phyloP scores from a whole-genome alignment of 495 filamentous ascomycete species.

The Talaromyces wortmannii region DNA sequence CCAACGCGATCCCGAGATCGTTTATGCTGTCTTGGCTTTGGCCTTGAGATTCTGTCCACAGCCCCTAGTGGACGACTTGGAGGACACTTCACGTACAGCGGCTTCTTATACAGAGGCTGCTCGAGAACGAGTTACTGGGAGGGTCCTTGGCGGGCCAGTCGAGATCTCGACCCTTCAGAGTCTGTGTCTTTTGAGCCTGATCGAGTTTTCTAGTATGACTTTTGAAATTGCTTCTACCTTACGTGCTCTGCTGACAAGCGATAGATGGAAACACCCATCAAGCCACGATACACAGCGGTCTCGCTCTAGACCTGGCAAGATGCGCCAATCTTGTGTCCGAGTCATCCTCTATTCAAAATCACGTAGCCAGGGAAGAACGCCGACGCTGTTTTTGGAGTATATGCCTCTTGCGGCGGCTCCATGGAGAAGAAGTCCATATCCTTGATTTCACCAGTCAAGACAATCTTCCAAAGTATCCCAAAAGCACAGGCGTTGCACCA shows the following conservation, averaged over 20 bases:
- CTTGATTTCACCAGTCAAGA: constrained; percentile 19
- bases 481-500: neutral
- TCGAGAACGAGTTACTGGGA: constrained; percentile 30
- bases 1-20: constrained; percentile 29
- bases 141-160: constrained; percentile 35
- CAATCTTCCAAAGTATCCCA: constrained; percentile 1
- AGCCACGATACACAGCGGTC: constrained; percentile 39
- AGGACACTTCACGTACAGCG: constrained; percentile 10
- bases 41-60: constrained; percentile 24
- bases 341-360: constrained; percentile 11
- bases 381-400: constrained; percentile 44
- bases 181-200: constrained; percentile 36
- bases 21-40: constrained; percentile 34
- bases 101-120: constrained; percentile 37
- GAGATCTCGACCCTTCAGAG: constrained; percentile 42
- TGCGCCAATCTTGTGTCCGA: constrained; percentile 34
- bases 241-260: neutral
- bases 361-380: constrained; percentile 29
- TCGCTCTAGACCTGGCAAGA: constrained; percentile 40
- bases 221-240: neutral
- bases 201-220: constrained; percentile 38
- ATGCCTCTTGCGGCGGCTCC: constrained; percentile 37
- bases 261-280: constrained; percentile 41
- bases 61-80: constrained; percentile 6
- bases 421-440: constrained; percentile 35